A percentile compares a stretch with the other conserved stretches of the same genome.
Evolutionary conservation across 208 protist species (phyloP).

Genomic region (Angomonas deanei): DNA sequence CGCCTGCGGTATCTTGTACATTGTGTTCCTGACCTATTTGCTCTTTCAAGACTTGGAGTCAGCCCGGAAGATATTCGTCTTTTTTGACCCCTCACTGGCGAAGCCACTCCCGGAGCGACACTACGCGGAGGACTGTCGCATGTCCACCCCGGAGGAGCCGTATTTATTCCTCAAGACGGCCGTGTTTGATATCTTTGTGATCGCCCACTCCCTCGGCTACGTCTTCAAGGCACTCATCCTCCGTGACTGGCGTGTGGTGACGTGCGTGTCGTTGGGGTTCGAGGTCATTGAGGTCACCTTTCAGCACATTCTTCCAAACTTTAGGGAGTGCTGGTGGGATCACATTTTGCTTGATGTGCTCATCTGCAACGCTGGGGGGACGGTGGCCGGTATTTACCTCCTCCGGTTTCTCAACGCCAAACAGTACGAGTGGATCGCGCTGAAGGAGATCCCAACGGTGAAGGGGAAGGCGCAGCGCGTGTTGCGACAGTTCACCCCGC

Average conservation of each 20-base stretch:
- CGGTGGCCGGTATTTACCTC: slow-evolving; percentile 81
- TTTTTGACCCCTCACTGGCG: slow-evolving; percentile 80
- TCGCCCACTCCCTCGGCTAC: slow-evolving; percentile 94
- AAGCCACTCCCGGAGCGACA: slow-evolving; percentile 69
- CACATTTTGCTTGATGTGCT: slow-evolving; percentile 94
- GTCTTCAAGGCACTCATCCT: slow-evolving; percentile 92
- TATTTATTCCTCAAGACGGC: slow-evolving; percentile 63
- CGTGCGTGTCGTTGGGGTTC: slow-evolving; percentile 86
- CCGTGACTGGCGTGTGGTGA: slow-evolving; percentile 88
- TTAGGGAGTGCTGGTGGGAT: slow-evolving; percentile 98
- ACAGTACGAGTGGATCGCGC: slow-evolving; percentile 73
- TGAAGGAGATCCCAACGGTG: slow-evolving; percentile 52
- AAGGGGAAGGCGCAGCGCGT: slow-evolving; percentile 61
- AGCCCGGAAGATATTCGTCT: slow-evolving; percentile 44
- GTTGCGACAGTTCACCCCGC: slow-evolving; percentile 78
- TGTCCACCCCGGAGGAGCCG: slow-evolving; percentile 83
- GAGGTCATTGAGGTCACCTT: slow-evolving; percentile 95
- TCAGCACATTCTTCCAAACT: slow-evolving; percentile 94
- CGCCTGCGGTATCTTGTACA: slow-evolving; percentile 90
- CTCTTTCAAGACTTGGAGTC: slow-evolving; percentile 87
- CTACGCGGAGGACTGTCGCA: slow-evolving; percentile 93
- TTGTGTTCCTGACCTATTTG: slow-evolving; percentile 86
- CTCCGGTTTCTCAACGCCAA: slow-evolving; percentile 64
- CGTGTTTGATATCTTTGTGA: slow-evolving; percentile 92
- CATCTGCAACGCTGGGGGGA: slow-evolving; percentile 94